Percentiles rank a stretch among this genome's conserved stretches.
phyloP scores from a whole-genome alignment of 2,329 filamentous ascomycete species.

The Colletotrichum sp. region DNA sequence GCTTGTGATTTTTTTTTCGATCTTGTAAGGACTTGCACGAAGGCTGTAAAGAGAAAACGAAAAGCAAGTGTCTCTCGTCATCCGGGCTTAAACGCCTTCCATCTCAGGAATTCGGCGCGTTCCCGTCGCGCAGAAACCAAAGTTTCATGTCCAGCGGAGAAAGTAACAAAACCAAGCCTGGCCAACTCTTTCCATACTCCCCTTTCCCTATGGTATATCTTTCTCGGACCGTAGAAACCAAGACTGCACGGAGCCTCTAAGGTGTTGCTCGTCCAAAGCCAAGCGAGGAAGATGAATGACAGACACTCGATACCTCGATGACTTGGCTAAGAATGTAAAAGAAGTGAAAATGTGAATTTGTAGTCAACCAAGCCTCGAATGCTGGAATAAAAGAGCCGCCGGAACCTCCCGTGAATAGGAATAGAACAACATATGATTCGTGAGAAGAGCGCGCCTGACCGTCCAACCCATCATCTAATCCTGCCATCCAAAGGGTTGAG shows the following conservation, averaged over 20 bases:
- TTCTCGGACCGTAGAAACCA: not conserved
- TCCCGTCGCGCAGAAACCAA: conserved; percentile 6
- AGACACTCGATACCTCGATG: not conserved
- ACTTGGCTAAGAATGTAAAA: conserved; percentile 16
- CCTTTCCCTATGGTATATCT: conserved; percentile 16
- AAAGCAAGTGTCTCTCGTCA: conserved; percentile 11
- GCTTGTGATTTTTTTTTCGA: not conserved
- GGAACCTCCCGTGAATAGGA: not conserved
- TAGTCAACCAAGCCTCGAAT: conserved; percentile 19
- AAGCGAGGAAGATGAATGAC: conserved; percentile 2
- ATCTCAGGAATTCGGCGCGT: conserved; percentile 11
- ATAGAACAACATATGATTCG: conserved; percentile 20
- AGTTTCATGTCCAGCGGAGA: conserved; percentile 4
- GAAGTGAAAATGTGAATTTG: conserved; percentile 20
- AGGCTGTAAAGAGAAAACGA: conserved; percentile 13
- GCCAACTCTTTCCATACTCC: not conserved
- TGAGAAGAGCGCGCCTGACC: conserved; percentile 10
- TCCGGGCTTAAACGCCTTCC: not conserved
- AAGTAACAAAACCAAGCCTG: not conserved
- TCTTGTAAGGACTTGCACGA: conserved; percentile 8
- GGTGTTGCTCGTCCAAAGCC: conserved; percentile 17
- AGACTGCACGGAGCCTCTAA: not conserved
- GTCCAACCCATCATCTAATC: conserved; percentile 22
- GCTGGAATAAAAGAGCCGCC: conserved; percentile 18
- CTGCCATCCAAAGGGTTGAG: conserved; percentile 4